These are phyloP conservation scores for Pythium rishiriense DNA, from an alignment of 352 stramenopile genomes.

Conservation along the genomic window DNA sequence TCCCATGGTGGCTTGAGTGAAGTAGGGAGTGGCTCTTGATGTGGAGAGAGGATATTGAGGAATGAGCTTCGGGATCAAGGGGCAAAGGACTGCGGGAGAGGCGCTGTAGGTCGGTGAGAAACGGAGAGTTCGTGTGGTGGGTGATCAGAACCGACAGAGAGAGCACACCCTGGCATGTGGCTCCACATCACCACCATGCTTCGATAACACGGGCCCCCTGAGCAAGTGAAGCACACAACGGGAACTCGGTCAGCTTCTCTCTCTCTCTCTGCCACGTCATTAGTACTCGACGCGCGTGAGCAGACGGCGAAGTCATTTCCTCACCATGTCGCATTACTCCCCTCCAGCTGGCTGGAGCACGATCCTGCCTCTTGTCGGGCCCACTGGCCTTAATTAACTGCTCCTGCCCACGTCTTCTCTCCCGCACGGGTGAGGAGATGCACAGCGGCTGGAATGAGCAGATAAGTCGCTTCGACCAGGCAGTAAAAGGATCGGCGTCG, in stretches of 20 bases:
- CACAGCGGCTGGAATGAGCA: neutral
- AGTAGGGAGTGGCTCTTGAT: slow-evolving; percentile 12
- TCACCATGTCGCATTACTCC: neutral
- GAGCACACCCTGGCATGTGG: neutral
- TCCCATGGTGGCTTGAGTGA: slow-evolving; percentile 45
- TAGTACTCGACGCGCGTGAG: slow-evolving; percentile 2
- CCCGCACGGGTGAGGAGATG: neutral
- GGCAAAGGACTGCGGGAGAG: slow-evolving; percentile 1
- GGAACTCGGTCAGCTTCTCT: neutral
- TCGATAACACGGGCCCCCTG: neutral
- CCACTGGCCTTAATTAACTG: no score
- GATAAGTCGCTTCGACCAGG: neutral
- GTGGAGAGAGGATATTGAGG: slow-evolving; percentile 15
- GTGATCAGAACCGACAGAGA: neutral
- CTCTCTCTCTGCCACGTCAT: neutral
- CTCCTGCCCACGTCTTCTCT: no score
- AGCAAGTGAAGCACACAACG: neutral
- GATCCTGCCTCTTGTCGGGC: no score
- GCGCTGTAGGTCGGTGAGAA: neutral
- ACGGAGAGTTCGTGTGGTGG: neutral
- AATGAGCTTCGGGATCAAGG: neutral
- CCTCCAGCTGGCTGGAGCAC: neutral
- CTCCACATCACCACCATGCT: neutral
- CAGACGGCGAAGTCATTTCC: neutral
- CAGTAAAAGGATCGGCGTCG: no score